Evolutionary conservation across 2,329 filamentous ascomycete genomes (phyloP).

Genomic region (Alternaria sp.): DNA sequence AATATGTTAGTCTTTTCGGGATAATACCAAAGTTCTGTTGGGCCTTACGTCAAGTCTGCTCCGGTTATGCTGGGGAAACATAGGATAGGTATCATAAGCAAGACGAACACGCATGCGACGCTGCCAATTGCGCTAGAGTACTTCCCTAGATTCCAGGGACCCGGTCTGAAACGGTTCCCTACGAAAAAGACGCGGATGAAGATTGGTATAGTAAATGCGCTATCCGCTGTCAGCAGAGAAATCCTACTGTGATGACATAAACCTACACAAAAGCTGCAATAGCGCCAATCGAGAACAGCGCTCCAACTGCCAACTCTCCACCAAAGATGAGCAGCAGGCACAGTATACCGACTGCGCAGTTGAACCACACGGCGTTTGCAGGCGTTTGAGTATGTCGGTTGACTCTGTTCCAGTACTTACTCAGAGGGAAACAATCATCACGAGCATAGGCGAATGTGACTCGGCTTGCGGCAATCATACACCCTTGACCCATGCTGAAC

Average conservation of each 20-base stretch:
- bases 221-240: slow-evolving; percentile 1
- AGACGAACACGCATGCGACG: slow-evolving; percentile 66
- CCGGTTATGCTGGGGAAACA: slow-evolving; percentile 70
- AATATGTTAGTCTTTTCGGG: slow-evolving; percentile 19
- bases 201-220: slow-evolving; percentile 65
- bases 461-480: slow-evolving; percentile 72
- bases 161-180: slow-evolving; percentile 69
- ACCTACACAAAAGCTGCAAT: slow-evolving; percentile 69
- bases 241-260: not conserved
- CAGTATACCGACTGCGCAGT: slow-evolving; percentile 66
- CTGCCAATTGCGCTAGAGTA: slow-evolving; percentile 66
- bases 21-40: not conserved
- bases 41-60: slow-evolving; percentile 59
- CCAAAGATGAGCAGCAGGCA: slow-evolving; percentile 72
- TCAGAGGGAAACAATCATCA: slow-evolving; percentile 73
- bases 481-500: slow-evolving; percentile 77
- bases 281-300: slow-evolving; percentile 75
- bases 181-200: slow-evolving; percentile 69
- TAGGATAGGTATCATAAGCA: slow-evolving; percentile 73
- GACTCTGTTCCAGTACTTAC: slow-evolving; percentile 66
- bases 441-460: slow-evolving; percentile 78
- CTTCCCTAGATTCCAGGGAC: slow-evolving; percentile 73
- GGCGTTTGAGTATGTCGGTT: slow-evolving; percentile 70
- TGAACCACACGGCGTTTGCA: slow-evolving; percentile 76
- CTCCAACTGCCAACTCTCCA: slow-evolving; percentile 69